These are phyloP conservation scores for Hypoxylon lienhwacheense DNA, from an alignment of 495 filamentous ascomycete species.

Conservation along the genomic window DNA sequence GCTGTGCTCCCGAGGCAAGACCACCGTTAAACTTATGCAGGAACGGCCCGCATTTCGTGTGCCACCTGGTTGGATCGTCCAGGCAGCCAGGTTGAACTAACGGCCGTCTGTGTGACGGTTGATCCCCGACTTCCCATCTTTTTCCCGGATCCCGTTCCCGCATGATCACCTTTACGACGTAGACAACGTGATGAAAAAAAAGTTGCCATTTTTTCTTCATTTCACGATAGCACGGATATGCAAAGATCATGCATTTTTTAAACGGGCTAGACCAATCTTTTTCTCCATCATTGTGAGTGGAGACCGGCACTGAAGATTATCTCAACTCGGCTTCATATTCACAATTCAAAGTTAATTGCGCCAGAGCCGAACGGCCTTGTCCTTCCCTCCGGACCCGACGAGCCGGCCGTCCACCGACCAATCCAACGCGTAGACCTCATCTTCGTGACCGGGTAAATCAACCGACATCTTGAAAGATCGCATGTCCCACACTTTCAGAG, in stretches of 20 bases:
- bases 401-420: slow-evolving; percentile 86
- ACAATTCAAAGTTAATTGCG: slow-evolving; percentile 47
- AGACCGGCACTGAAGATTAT: slow-evolving; percentile 21
- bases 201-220: too few species aligned
- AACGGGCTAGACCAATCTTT: slow-evolving; percentile 11
- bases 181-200: slow-evolving; percentile 8
- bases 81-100: not conserved
- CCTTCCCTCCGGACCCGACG: slow-evolving; percentile 88
- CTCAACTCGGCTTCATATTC: slow-evolving; percentile 20
- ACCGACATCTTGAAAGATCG: slow-evolving; percentile 76
- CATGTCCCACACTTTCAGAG: slow-evolving; percentile 92
- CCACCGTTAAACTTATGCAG: slow-evolving; percentile 29
- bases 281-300: slow-evolving; percentile 1
- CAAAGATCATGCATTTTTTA: slow-evolving; percentile 7
- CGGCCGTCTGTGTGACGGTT: slow-evolving; percentile 1
- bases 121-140: slow-evolving; percentile 2
- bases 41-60: slow-evolving; percentile 35
- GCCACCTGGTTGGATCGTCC: slow-evolving; percentile 28
- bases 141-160: slow-evolving; percentile 2
- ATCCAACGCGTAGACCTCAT: slow-evolving; percentile 90
- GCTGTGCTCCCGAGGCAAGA: slow-evolving; percentile 18
- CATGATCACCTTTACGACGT: slow-evolving; percentile 5
- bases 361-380: slow-evolving; percentile 89
- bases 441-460: slow-evolving; percentile 91
- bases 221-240: too few species aligned